Evolutionary conservation across 352 stramenopile species (phyloP).

Genomic region (Globisporangium camurandrum): DNA sequence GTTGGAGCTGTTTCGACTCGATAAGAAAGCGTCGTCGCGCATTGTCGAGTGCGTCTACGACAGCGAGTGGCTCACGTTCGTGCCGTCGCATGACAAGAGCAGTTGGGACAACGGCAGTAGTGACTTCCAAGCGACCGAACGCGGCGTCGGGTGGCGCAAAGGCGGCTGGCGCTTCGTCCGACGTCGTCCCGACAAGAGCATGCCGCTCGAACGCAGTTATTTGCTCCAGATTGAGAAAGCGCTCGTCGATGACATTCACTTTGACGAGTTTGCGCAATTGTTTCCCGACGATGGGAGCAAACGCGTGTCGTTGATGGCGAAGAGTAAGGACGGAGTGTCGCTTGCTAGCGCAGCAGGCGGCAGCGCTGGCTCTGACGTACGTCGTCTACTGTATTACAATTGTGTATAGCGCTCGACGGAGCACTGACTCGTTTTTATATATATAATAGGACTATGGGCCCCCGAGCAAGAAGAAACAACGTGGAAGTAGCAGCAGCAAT

Average conservation of each 20-base stretch:
- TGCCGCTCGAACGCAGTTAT: constrained; percentile 56
- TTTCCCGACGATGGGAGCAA: constrained; percentile 65
- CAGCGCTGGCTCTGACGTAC: background rate
- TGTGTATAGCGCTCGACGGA: background rate
- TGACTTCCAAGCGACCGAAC: constrained; percentile 58
- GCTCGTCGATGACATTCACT: constrained; percentile 62
- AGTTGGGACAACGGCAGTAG: constrained; percentile 59
- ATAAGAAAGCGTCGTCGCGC: constrained; percentile 78
- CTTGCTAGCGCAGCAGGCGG: background rate
- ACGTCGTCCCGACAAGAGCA: constrained; percentile 48
- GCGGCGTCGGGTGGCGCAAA: constrained; percentile 72
- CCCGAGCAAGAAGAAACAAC: constrained; percentile 63
- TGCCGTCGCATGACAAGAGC: constrained; percentile 79
- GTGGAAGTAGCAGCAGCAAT: constrained; percentile 13
- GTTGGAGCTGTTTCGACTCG: constrained; percentile 68
- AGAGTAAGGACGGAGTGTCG: constrained; percentile 27
- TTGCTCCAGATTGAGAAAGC: constrained; percentile 62
- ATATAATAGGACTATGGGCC: constrained; percentile 39
- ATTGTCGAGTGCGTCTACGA: constrained; percentile 84
- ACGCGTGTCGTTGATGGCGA: constrained; percentile 29
- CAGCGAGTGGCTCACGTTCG: constrained; percentile 72
- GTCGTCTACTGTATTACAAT: background rate
- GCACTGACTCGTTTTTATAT: background rate
- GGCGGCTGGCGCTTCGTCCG: constrained; percentile 75
- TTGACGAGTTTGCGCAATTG: constrained; percentile 76